Base-by-base conservation (phyloP, 257 asterid species). In the Scutellaria minor region DNA sequence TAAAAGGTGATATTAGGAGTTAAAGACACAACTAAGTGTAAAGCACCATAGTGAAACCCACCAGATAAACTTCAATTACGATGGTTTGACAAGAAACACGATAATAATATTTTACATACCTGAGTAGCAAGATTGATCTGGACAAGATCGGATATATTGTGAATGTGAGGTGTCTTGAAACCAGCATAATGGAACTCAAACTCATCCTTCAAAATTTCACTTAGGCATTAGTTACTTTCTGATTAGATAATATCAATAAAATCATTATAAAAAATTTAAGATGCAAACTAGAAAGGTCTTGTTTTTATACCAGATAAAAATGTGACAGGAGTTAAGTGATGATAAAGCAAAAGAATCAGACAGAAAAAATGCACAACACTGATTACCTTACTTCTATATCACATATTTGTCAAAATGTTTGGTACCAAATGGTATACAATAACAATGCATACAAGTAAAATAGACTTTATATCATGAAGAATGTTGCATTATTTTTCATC, bases 61-160 rank as follows among this genome's bases (percentile, higher is more conserved):
- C 9, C 18, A 45, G 52, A 57, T 66, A 24, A 54, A 71, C 53
- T 3, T 47, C 7, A 15, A 8, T 4, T 31, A 31, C 5, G 35
- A 47, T 62, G 37, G 66, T 62, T 58, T 70, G 51, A 56, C 18
- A 52, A 46, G 68, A 22, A 64, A 63, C 56, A 64, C 54, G 51
- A 55, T 8, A 53, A n/a, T 22, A 24, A 65, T 42, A 62, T 66
- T 72, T 7, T 55, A 66, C 75, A n/a, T 81, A 94, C 97, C 86
- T 92, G 90, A 80, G 76, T 74, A 55, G 85, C 99, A 77, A 95
- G 89, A 85, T 95, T 84, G 74, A 76, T 72, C 78, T 81, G 93
- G 82, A 92, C 98, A 70, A 92, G 95, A 58, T 95, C 99, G n/a
- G 98, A 88, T 79, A 95, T 75, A 87, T 95, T 95, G 79, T 95